Percentiles rank a stretch among this genome's conserved stretches.
These are phyloP conservation scores for Colletotrichum limetticola DNA, from an alignment of 2,329 filamentous ascomycete species.

Conservation along the genomic window DNA sequence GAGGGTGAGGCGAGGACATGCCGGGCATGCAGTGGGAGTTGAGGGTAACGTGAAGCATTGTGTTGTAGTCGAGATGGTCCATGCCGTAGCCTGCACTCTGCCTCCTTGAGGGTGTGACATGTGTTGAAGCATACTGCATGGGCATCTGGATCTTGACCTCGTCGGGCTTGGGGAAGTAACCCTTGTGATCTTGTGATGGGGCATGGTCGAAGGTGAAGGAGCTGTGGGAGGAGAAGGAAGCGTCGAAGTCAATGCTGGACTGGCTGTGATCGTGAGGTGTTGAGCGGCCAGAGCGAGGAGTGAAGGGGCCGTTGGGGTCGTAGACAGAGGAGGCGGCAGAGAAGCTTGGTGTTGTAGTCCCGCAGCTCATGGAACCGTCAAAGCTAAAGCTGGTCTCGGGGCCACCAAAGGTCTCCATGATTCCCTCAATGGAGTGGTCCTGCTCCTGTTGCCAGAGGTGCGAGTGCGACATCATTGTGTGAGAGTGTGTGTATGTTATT, in stretches of 20 bases:
- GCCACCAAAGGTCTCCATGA: constrained; percentile 33
- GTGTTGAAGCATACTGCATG: constrained; percentile 27
- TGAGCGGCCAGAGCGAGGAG: constrained; percentile 56
- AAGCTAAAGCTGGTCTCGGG: constrained; percentile 34
- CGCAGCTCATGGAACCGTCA: constrained; percentile 32
- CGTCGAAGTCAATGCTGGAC: constrained; percentile 50
- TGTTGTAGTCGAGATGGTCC: constrained; percentile 48
- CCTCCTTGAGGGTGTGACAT: constrained; percentile 31
- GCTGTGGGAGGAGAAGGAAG: constrained; percentile 41
- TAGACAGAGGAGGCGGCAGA: constrained; percentile 49
- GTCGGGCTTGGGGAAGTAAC: constrained; percentile 31
- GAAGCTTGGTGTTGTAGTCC: constrained; percentile 34
- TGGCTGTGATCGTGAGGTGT: constrained; percentile 47
- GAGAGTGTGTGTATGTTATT: constrained; percentile 1
- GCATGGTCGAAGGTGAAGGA: constrained; percentile 38
- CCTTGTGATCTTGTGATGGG: constrained; percentile 23
- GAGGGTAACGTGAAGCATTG: constrained; percentile 46
- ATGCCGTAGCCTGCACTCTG: constrained; percentile 38
- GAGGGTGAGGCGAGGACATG: constrained; percentile 32
- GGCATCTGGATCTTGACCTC: constrained; percentile 30
- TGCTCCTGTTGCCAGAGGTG: constrained; percentile 33
- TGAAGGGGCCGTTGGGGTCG: constrained; percentile 57
- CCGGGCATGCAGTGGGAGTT: constrained; percentile 34
- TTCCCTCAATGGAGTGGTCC: constrained; percentile 31
- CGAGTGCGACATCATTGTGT: constrained; percentile 34